phyloP scores from a whole-genome alignment of 1,139 yeast species.

The Geotrichum citri-aurantii region DNA sequence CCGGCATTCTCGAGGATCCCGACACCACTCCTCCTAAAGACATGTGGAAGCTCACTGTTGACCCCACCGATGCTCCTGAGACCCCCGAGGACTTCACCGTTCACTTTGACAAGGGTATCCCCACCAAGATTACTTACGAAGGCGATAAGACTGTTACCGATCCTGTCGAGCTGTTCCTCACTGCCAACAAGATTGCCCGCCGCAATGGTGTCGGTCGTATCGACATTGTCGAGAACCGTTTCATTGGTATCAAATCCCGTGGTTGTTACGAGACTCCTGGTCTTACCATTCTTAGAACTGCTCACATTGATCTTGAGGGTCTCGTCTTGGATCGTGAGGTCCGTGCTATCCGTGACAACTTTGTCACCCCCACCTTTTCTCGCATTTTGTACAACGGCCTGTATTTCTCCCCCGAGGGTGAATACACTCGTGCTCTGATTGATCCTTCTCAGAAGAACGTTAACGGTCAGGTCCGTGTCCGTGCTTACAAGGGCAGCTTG shows the following conservation, averaged over 20 bases:
- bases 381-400: constrained; percentile 92
- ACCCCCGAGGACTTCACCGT: constrained; percentile 84
- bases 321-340: constrained; percentile 96
- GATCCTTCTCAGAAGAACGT: constrained; percentile 91
- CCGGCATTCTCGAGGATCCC: constrained; percentile 98
- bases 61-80: constrained; percentile 92
- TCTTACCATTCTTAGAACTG: constrained; percentile 82
- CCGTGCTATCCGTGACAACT: constrained; percentile 91
- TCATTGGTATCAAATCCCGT: constrained; percentile 96
- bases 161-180: constrained; percentile 85
- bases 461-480: constrained; percentile 91
- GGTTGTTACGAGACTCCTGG: constrained; percentile 99
- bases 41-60: constrained; percentile 98
- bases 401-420: constrained; percentile 98
- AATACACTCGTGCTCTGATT: constrained; percentile 88
- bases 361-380: constrained; percentile 89
- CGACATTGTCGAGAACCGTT: constrained; percentile 97
- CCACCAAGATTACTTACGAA: constrained; percentile 65
- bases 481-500: constrained; percentile 87
- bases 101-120: constrained; percentile 80
- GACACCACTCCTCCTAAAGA: constrained; percentile 98
- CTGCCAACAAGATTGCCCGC: constrained; percentile 93
- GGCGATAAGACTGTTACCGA: constrained; percentile 65
- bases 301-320: constrained; percentile 96
- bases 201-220: constrained; percentile 99